Evolutionary conservation across 2,329 filamentous ascomycete species (phyloP), one percentile per base, ranked within the genome.

Genomic region (Stagonosporopsis chrysanthemi): DNA sequence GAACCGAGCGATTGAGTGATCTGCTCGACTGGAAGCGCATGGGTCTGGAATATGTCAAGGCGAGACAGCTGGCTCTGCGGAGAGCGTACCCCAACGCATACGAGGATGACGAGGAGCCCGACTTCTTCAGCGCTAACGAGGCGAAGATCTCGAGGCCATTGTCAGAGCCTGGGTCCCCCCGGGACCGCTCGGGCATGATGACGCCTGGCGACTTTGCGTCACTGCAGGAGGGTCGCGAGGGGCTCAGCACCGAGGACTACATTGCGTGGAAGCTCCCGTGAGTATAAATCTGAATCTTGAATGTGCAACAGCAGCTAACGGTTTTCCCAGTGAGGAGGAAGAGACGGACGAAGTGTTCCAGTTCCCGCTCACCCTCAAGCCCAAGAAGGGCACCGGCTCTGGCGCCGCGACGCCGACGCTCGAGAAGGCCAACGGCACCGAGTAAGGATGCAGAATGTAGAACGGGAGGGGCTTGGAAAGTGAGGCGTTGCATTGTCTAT

Each of bases 1-100:
- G 95, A 52, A 99, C 95, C 0, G 95, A 99, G 82, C 88, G 95
- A 44, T 82, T 99, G 52, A 96, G 92, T 72, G 95, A 99, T 75
- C 83, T 99, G 58, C 84, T 99, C 38, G 95, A 99, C 80, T 99
- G 95, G 95, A 98, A 98, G 85, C 86, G 95, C 46, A 99, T 99
- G 95, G 95, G 95, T 22, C 89, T 98, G 88, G 95, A 99, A 79
- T 99, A 99, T 74, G 92, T 97, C 80, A 99, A 98, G 83, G 95
- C 95, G 31, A 87, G 95, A 45, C 95, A 98, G 77, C 80, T 99
- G 71, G 95, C 95, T 23, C 82, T 99, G 62, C 85, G 95, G 70
- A 86, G 95, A 77, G 95, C 95, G 19, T 99, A 98, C 77, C 94
- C 95, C 46, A 83, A 84, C 49, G 94, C 92, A 3, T 99, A 97